Evolutionary conservation across 805 yeast genomes (phyloP).

Genomic region (Babjeviella inositovora): DNA sequence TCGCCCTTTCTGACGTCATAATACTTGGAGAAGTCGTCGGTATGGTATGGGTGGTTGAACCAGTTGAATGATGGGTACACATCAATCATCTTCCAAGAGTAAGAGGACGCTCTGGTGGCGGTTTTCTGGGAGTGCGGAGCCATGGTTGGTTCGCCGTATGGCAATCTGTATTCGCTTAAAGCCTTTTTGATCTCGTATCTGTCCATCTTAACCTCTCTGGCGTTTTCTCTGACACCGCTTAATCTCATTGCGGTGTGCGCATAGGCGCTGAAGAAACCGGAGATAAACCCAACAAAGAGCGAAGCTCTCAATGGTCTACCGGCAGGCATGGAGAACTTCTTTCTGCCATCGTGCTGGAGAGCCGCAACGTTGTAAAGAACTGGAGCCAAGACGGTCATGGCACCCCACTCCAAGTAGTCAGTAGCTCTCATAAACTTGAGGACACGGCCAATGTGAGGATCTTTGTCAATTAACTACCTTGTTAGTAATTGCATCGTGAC

Average conservation of each 20-base stretch:
- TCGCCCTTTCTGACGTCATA: slow-evolving; percentile 29
- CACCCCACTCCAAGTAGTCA: slow-evolving; percentile 39
- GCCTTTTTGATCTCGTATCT: slow-evolving; percentile 57
- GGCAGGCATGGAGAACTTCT: slow-evolving; percentile 29
- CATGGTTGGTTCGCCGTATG: slow-evolving; percentile 51
- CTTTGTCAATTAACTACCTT: slow-evolving; percentile 59
- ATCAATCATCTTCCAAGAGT: slow-evolving; percentile 41
- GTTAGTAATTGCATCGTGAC: too few relatives aligned
- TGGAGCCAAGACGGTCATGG: slow-evolving; percentile 32
- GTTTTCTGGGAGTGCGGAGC: slow-evolving; percentile 57
- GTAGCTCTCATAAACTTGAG: slow-evolving; percentile 55
- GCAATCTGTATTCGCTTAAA: slow-evolving; percentile 46
- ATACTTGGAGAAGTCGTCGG: slow-evolving; percentile 50
- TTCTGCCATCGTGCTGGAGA: slow-evolving; percentile 29
- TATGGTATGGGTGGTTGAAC: slow-evolving; percentile 71
- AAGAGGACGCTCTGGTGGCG: slow-evolving; percentile 65
- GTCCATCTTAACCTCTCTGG: slow-evolving; percentile 54
- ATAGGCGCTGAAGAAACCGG: slow-evolving; percentile 66
- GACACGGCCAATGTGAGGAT: slow-evolving; percentile 63
- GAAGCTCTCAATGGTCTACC: slow-evolving; percentile 42
- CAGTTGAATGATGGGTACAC: slow-evolving; percentile 74
- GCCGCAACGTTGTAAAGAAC: slow-evolving; percentile 23
- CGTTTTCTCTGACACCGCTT: slow-evolving; percentile 65
- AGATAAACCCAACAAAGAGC: slow-evolving; percentile 43
- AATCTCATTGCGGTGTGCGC: slow-evolving; percentile 53